These are phyloP conservation scores for Boletus subcaerulescens DNA, from an alignment of 768 basidiomycete species.

Conservation along the genomic window DNA sequence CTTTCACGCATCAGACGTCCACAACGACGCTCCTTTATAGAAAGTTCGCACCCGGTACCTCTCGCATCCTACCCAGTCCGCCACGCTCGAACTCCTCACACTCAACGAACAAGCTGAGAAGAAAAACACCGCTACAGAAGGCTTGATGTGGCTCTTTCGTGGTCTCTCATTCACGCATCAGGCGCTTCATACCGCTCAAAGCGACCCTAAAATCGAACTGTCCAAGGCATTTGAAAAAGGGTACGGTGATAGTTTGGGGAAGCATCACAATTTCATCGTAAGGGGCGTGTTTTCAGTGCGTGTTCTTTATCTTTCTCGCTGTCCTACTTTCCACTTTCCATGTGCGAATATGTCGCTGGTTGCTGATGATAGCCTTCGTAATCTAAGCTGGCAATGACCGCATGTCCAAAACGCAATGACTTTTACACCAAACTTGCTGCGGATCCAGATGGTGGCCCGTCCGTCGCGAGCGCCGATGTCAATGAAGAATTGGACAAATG, in stretches of 20 bases:
- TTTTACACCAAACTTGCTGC: slow-evolving; percentile 62
- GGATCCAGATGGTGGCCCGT: slow-evolving; percentile 53
- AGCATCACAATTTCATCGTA: slow-evolving; percentile 78
- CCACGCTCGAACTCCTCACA: slow-evolving; percentile 82
- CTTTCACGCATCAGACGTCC: neutral
- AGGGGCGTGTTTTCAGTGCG: slow-evolving; percentile 54
- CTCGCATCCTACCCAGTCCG: slow-evolving; percentile 57
- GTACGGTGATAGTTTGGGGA: slow-evolving; percentile 80
- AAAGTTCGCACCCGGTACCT: slow-evolving; percentile 87
- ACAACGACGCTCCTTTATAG: slow-evolving; percentile 37
- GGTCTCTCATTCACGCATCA: slow-evolving; percentile 88
- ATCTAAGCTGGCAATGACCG: slow-evolving; percentile 52
- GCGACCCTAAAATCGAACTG: slow-evolving; percentile 55
- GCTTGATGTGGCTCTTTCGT: slow-evolving; percentile 90
- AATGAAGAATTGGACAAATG: slow-evolving; percentile 54
- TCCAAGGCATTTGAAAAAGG: slow-evolving; percentile 70
- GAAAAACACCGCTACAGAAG: slow-evolving; percentile 86
- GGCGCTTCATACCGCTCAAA: slow-evolving; percentile 70
- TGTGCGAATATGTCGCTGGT: neutral
- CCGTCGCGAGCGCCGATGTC: slow-evolving; percentile 46
- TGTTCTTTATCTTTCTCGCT: slow-evolving; percentile 19
- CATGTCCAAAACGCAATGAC: slow-evolving; percentile 55
- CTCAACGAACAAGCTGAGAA: slow-evolving; percentile 83
- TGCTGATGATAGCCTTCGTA: neutral
- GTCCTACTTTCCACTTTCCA: too few relatives aligned